Percentiles rank a stretch among this genome's conserved stretches.
These are phyloP conservation scores for Vaccinium corymbosum DNA, from an alignment of 148 eudicot species.

Conservation along the genomic window DNA sequence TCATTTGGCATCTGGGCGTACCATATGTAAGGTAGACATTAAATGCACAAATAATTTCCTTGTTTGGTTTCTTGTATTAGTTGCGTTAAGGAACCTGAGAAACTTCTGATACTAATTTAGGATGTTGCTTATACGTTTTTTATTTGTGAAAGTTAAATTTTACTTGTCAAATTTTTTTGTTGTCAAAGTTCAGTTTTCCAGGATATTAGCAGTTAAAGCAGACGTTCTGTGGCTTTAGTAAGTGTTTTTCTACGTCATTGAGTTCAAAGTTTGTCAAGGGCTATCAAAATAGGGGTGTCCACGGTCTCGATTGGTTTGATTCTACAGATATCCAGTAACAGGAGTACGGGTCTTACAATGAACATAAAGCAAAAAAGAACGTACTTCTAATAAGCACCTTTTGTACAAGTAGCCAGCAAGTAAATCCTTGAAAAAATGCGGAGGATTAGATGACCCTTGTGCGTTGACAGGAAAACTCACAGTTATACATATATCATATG, in stretches of 20 bases:
- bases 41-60: background rate
- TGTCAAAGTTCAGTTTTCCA: background rate
- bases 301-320: background rate
- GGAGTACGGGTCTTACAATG: background rate
- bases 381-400: background rate
- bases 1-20: constrained; percentile 96
- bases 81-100: background rate
- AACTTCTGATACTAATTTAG: constrained; percentile 2
- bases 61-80: background rate
- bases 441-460: background rate
- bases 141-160: background rate
- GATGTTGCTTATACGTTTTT: background rate
- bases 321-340: background rate
- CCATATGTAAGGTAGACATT: constrained; percentile 74
- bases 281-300: background rate
- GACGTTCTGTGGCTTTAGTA: background rate
- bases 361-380: background rate
- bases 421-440: background rate
- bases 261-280: background rate
- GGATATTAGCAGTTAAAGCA: background rate
- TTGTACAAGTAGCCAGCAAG: background rate
- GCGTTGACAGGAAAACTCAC: background rate
- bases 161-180: too few species aligned
- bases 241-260: background rate
- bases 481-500: background rate